Evolutionary conservation across 2,329 filamentous ascomycete species (phyloP).

Genomic region (Exophiala bonariae): DNA sequence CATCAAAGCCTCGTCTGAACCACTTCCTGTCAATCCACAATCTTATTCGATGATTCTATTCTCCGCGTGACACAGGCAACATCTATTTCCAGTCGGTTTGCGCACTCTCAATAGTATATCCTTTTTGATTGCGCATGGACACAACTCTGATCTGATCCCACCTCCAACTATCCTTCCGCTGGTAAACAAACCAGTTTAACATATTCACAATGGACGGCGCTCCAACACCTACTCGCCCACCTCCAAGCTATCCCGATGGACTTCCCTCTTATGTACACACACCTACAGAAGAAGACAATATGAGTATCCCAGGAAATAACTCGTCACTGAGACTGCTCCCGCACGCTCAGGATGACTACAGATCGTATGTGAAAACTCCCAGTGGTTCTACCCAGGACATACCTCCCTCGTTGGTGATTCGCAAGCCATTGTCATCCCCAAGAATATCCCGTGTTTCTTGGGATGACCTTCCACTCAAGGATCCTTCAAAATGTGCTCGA

Average conservation of each 20-base stretch:
- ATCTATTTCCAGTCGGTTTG: constrained; percentile 1
- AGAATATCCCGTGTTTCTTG: constrained; percentile 22
- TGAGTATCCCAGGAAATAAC: constrained; percentile 35
- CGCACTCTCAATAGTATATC: constrained; percentile 3
- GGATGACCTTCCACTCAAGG: constrained; percentile 16
- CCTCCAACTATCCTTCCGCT: constrained; percentile 1
- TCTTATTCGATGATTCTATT: constrained; percentile 9
- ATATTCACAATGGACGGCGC: constrained; percentile 22
- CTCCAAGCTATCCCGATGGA: constrained; percentile 42
- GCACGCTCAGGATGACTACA: constrained; percentile 38
- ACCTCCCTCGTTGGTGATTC: constrained; percentile 17
- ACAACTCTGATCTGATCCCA: constrained; percentile 14
- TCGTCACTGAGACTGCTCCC: constrained; percentile 48
- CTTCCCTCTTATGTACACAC: constrained; percentile 40
- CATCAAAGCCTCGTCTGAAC: too few species aligned
- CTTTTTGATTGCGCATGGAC: constrained; percentile 17
- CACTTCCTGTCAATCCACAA: background rate
- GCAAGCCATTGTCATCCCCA: constrained; percentile 22
- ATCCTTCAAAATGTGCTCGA: constrained; percentile 11
- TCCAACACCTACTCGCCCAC: constrained; percentile 28
- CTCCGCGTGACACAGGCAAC: constrained; percentile 8
- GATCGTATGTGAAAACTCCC: constrained; percentile 39
- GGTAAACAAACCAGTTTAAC: constrained; percentile 17
- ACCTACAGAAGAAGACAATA: constrained; percentile 33
- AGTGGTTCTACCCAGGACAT: constrained; percentile 16